A percentile compares a stretch with the other conserved stretches of the same genome.
Conservation (phyloP, 2,329 filamentous ascomycete genomes). For the Aureobasidium sp. region DNA sequence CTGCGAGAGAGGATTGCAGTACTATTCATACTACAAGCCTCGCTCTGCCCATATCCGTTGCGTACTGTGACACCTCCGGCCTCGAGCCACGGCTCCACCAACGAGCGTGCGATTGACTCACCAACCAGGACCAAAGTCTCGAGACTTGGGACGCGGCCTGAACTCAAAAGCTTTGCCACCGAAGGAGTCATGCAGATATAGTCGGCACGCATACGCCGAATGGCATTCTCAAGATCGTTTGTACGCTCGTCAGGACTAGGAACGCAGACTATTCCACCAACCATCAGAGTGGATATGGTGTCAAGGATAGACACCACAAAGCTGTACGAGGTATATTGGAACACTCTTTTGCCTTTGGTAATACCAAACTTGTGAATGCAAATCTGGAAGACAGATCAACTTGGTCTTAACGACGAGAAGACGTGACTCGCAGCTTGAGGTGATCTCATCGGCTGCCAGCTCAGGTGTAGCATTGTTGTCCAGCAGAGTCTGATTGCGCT, state of each 20-base stretch:
- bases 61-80: constrained; percentile 41
- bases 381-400: too few species aligned
- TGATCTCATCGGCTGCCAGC: not conserved
- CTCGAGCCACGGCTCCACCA: constrained; percentile 43
- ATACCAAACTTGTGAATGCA: too few species aligned
- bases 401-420: too few species aligned
- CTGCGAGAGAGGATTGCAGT: constrained; percentile 19
- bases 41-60: constrained; percentile 52
- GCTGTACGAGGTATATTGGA: constrained; percentile 24
- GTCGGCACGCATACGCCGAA: constrained; percentile 42
- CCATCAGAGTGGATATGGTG: constrained; percentile 23
- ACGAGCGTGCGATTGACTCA: constrained; percentile 45
- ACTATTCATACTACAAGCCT: constrained; percentile 32
- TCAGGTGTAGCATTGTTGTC: not conserved
- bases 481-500: not conserved
- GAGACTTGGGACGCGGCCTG: constrained; percentile 42
- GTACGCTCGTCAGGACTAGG: constrained; percentile 51
- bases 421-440: not conserved
- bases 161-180: constrained; percentile 44
- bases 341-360: too few species aligned
- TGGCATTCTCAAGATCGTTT: constrained; percentile 51
- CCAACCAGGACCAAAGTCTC: constrained; percentile 51
- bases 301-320: constrained; percentile 26
- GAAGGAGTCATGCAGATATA: constrained; percentile 53
- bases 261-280: constrained; percentile 33